Evolutionary conservation across 2,329 filamentous ascomycete species (phyloP).

Genomic region (Dendryphion nanum): DNA sequence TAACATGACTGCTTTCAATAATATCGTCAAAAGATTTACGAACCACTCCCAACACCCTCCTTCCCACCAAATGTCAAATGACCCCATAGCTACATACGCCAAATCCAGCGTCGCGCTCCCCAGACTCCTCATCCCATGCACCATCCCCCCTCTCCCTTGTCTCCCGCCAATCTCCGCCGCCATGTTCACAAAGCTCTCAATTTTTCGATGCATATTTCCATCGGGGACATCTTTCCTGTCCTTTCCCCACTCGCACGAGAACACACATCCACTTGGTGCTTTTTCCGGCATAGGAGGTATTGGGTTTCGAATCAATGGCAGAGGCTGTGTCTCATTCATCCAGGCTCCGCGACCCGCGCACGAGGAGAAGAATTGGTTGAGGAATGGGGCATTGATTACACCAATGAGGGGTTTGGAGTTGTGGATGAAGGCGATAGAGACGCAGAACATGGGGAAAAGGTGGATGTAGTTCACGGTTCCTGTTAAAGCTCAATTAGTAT

Average conservation of each 20-base stretch:
- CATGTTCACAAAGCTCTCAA: constrained; percentile 74
- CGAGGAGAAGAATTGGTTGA: constrained; percentile 67
- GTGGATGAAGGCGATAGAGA: constrained; percentile 70
- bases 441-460: constrained; percentile 78
- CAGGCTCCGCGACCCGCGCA: constrained; percentile 66
- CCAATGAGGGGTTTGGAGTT: constrained; percentile 63
- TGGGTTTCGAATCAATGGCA: constrained; percentile 64
- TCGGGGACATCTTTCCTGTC: constrained; percentile 65
- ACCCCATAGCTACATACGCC: constrained; percentile 72
- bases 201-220: constrained; percentile 69
- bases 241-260: constrained; percentile 79
- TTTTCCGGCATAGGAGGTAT: constrained; percentile 61
- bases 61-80: constrained; percentile 81
- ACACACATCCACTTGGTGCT: constrained; percentile 68
- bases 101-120: constrained; percentile 72
- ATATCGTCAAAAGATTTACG: constrained; percentile 16
- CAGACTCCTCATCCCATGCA: constrained; percentile 71
- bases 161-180: constrained; percentile 64
- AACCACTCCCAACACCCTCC: constrained; percentile 79
- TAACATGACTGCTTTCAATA: constrained; percentile 1
- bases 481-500: constrained; percentile 19
- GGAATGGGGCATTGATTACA: constrained; percentile 70
- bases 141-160: constrained; percentile 71
- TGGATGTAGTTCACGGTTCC: constrained; percentile 78
- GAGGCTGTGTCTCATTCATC: constrained; percentile 61